Percentiles rank a stretch among this genome's conserved stretches.
These are phyloP conservation scores for Podochytrium sp. DNA, from an alignment of 192 early-diverging fungal genomes.

Conservation along the genomic window DNA sequence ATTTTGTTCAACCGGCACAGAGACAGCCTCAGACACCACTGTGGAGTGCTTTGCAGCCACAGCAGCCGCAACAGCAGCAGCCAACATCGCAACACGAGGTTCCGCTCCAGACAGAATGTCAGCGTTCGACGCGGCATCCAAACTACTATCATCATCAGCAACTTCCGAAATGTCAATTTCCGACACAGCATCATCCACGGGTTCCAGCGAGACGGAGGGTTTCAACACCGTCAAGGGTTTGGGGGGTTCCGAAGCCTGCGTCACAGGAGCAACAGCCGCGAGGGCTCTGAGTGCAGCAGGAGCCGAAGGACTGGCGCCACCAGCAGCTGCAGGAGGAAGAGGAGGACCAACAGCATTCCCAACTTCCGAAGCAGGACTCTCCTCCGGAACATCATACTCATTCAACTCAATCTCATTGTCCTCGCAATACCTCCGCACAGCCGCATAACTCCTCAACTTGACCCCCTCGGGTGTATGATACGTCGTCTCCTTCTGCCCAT, in stretches of 20 bases:
- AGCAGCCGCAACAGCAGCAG: neutral
- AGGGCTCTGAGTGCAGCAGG: too few species aligned
- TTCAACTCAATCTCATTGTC: conserved; percentile 8
- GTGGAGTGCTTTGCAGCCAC: neutral
- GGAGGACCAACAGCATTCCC: too few species aligned
- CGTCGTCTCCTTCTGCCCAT: neutral
- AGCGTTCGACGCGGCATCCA: too few species aligned
- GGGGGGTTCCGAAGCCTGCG: too few species aligned
- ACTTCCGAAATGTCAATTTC: neutral
- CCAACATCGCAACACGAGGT: neutral
- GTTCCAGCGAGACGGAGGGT: neutral
- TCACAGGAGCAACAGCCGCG: too few species aligned
- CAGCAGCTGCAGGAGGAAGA: too few species aligned
- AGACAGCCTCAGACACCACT: too few species aligned
- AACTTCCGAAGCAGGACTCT: too few species aligned
- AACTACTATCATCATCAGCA: neutral
- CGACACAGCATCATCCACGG: neutral
- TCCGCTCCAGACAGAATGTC: neutral
- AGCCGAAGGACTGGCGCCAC: too few species aligned
- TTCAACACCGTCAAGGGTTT: neutral
- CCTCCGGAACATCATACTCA: neutral
- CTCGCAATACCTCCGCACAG: conserved; percentile 5
- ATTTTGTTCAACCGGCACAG: too few species aligned
- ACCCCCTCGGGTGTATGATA: conserved; percentile 20
- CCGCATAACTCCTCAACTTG: conserved; percentile 9